A percentile compares a stretch with the other conserved stretches of the same genome.
Conservation (phyloP, 495 filamentous ascomycete species). For the Cercophora newfieldiana region DNA sequence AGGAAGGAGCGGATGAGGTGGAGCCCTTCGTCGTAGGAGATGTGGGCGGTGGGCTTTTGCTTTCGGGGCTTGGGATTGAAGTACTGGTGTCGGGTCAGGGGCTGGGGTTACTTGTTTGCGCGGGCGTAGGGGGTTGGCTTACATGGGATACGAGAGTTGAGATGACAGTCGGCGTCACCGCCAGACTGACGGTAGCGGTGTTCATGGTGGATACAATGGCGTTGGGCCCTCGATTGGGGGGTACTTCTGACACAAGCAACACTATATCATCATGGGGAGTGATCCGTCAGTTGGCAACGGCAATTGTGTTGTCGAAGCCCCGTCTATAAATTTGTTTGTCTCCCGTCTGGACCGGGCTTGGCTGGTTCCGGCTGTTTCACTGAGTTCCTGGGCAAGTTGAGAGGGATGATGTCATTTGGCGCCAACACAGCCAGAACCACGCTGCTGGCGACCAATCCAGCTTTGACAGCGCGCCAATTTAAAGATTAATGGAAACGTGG, state of each 20-base stretch:
- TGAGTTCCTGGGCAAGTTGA: neutral
- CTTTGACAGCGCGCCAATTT: slow-evolving; percentile 4
- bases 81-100: slow-evolving; percentile 56
- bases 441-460: neutral
- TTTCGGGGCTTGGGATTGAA: slow-evolving; percentile 72
- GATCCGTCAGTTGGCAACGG: neutral
- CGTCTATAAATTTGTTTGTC: neutral
- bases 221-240: neutral
- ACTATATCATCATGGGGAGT: neutral
- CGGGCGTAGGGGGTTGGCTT: slow-evolving; percentile 35
- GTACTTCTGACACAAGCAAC: neutral
- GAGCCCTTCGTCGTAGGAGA: slow-evolving; percentile 95
- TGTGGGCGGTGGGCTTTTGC: slow-evolving; percentile 77
- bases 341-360: neutral
- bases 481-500: neutral
- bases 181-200: slow-evolving; percentile 69
- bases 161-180: slow-evolving; percentile 76
- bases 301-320: slow-evolving; percentile 5
- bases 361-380: slow-evolving; percentile 8
- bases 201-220: slow-evolving; percentile 49
- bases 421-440: slow-evolving; percentile 3
- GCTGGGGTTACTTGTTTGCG: neutral
- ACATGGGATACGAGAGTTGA: slow-evolving; percentile 80
- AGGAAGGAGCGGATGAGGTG: slow-evolving; percentile 84
- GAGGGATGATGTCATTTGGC: slow-evolving; percentile 29